Base-by-base conservation (phyloP, 208 protist species). In the Wallacemonas rigidus region DNA sequence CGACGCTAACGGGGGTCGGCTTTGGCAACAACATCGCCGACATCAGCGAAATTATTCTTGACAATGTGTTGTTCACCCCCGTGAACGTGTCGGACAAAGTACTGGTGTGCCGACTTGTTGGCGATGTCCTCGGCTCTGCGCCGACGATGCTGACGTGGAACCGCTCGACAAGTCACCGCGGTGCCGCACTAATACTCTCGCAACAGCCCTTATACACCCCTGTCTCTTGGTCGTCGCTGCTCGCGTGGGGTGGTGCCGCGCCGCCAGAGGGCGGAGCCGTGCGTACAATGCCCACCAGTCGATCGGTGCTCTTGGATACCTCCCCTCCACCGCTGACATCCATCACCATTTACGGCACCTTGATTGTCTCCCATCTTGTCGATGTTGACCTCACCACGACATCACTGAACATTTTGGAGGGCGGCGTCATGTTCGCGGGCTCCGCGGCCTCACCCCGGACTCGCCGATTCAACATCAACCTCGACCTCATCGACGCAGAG, bases 201-300 rank as follows among this genome's bases (percentile, higher is more conserved):
- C 12, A 67, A 12, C 77, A 80, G 65, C 57, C 71, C 35, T 82
- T 86, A 69, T 82, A 83, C 69, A 72, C 77, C 0, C 72, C 77
- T 3, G 75, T 81, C 0, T 69, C 74, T 54, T 86, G 81, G 81
- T 86, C 81, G 12, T 82, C 81, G 17, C 82, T 80, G 69, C 62
- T 79, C 11, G 75, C 81, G 15, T 86, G 81, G 81, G 73, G 72
- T 40, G 71, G 75, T 4, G 54, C 54, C 11, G 63, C 63, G 9
- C 69, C 75, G 1, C 81, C 81, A 5, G 57, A 47, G 39, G 70
- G 69, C 44, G 74, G 72, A 5, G 44, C 75, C 14, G 74, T 73
- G 5, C 75, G 81, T 1, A 65, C 77, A 2, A 65, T 87, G 8
- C 57, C 68, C 9, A 50, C 45, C 35, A 71, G 63, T 57, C 77